These are phyloP conservation scores for Irpex rosettiformis DNA, from an alignment of 1,284 basidiomycete species.

Conservation along the genomic window DNA sequence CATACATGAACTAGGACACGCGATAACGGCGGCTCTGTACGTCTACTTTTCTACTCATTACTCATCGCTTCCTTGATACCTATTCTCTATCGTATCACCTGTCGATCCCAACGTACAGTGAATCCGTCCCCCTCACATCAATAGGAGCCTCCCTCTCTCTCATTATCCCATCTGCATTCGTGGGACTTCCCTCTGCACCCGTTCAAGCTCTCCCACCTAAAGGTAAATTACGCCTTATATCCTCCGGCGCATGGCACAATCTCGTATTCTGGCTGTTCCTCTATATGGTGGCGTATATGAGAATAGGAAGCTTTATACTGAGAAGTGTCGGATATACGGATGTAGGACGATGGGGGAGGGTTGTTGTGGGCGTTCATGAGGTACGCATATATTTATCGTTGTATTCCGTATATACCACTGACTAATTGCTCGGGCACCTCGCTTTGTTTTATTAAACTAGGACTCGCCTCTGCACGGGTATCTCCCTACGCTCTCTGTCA, in stretches of 20 bases:
- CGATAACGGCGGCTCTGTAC: slow-evolving; percentile 61
- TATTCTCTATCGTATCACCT: too few species aligned
- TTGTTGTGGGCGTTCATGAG: slow-evolving; percentile 35
- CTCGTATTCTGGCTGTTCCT: slow-evolving; percentile 24
- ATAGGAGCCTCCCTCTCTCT: slow-evolving; percentile 55
- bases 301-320: slow-evolving; percentile 24
- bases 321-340: slow-evolving; percentile 47
- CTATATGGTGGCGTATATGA: neutral
- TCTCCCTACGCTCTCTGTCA: slow-evolving; percentile 47
- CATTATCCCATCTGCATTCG: slow-evolving; percentile 68
- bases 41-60: slow-evolving; percentile 22
- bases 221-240: slow-evolving; percentile 51
- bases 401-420: neutral
- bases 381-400: neutral
- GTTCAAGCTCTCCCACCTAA: slow-evolving; percentile 38
- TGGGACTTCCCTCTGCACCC: slow-evolving; percentile 45
- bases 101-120: slow-evolving; percentile 35
- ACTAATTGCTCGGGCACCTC: neutral
- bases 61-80: neutral
- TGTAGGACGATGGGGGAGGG: slow-evolving; percentile 42
- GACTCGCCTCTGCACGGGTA: slow-evolving; percentile 51
- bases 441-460: slow-evolving; percentile 31
- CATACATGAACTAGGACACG: slow-evolving; percentile 72
- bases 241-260: slow-evolving; percentile 73
- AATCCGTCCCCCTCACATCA: slow-evolving; percentile 51